Conservation (phyloP, 2,329 filamentous ascomycete species). For the Hymenoscyphus albidus region DNA sequence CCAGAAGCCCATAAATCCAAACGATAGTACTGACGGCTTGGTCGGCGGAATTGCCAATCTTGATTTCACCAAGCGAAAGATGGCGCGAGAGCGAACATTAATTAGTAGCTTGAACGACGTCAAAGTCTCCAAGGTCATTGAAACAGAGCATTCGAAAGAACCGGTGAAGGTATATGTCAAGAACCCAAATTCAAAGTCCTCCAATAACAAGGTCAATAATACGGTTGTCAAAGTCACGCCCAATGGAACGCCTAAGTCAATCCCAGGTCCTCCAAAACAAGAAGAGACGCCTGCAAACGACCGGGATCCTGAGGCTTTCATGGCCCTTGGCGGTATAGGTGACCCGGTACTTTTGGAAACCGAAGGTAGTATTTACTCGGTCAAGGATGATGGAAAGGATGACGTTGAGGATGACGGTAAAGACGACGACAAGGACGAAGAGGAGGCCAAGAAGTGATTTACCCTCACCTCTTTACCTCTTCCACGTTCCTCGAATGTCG, state of each 20-base stretch:
- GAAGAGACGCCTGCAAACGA: slow-evolving; percentile 66
- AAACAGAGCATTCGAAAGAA: slow-evolving; percentile 49
- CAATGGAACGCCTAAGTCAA: slow-evolving; percentile 27
- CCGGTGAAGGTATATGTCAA: slow-evolving; percentile 73
- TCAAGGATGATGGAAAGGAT: neutral
- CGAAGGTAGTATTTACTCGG: neutral
- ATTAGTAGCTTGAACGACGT: slow-evolving; percentile 79
- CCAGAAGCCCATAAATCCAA: slow-evolving; percentile 54
- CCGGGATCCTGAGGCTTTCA: slow-evolving; percentile 71
- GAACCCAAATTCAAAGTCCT: slow-evolving; percentile 49
- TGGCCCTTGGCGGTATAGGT: slow-evolving; percentile 79
- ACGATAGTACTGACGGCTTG: slow-evolving; percentile 88
- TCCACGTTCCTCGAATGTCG: neutral
- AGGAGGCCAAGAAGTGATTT: slow-evolving; percentile 1
- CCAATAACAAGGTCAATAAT: slow-evolving; percentile 44
- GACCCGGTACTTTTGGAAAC: slow-evolving; percentile 66
- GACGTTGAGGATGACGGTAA: neutral
- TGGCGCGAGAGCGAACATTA: slow-evolving; percentile 78
- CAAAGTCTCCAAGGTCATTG: slow-evolving; percentile 55
- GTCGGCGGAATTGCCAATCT: slow-evolving; percentile 80
- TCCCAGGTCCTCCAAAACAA: slow-evolving; percentile 38
- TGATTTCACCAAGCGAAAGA: slow-evolving; percentile 78
- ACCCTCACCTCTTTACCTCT: neutral
- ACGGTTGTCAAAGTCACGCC: slow-evolving; percentile 33
- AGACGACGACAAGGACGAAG: neutral